Conservation (phyloP, 257 asterid genomes). For the Capsicum baccatum region DNA sequence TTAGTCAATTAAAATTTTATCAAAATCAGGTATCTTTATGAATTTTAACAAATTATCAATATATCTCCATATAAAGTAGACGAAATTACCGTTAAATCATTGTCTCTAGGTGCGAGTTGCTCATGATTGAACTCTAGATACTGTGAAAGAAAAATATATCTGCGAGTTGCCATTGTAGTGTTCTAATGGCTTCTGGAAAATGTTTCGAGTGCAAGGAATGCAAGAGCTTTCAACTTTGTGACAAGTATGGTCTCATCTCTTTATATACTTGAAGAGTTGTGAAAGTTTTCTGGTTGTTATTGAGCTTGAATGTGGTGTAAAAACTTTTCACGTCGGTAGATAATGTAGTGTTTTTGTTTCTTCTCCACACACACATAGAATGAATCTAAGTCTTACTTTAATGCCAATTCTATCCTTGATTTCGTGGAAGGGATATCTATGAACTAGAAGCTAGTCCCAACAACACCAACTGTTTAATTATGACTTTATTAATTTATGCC, state of each 20-base stretch:
- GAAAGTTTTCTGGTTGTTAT: not conserved
- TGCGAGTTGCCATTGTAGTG: too few species aligned
- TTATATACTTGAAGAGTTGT: slow-evolving; percentile 4
- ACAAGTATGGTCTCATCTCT: slow-evolving; percentile 55
- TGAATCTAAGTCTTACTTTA: not conserved
- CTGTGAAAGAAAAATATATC: too few species aligned
- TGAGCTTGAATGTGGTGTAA: not conserved
- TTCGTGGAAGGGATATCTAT: not conserved
- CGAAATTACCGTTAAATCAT: too few species aligned
- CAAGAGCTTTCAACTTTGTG: slow-evolving; percentile 82
- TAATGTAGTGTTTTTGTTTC: not conserved
- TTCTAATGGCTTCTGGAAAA: slow-evolving; percentile 64
- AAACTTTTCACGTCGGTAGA: not conserved
- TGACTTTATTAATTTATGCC: not conserved
- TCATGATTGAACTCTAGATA: too few species aligned
- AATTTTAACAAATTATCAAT: too few species aligned
- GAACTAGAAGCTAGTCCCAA: not conserved
- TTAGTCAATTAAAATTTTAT: too few species aligned
- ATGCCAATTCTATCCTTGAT: not conserved
- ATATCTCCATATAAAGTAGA: too few species aligned
- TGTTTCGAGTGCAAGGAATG: slow-evolving; percentile 87
- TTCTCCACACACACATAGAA: not conserved
- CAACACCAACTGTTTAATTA: not conserved
- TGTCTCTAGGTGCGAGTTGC: too few species aligned
- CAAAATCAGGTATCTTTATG: too few species aligned